Evolutionary conservation across 441 rosid species (phyloP).

Genomic region (Erysimum cheiri): DNA sequence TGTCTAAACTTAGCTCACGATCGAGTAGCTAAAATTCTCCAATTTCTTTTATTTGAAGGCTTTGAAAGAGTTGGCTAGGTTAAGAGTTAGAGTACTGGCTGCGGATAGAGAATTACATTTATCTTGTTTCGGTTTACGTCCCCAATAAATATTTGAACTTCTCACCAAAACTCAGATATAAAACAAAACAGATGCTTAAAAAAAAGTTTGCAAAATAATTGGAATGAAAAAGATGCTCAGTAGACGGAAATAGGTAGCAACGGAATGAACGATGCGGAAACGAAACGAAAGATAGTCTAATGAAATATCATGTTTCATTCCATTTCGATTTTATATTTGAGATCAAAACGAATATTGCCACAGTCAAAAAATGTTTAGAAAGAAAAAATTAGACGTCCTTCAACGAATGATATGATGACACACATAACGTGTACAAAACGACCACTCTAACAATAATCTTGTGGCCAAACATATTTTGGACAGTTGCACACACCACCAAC

Average conservation of each 20-base stretch:
- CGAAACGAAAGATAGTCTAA: neutral
- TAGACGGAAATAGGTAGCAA: neutral
- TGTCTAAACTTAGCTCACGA: neutral
- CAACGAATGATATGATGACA: neutral
- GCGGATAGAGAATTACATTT: no score
- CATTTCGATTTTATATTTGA: neutral
- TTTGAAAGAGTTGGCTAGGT: no score
- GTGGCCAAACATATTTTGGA: slow-evolving; percentile 2
- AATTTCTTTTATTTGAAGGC: no score
- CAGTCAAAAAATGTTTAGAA: neutral
- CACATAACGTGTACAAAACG: slow-evolving; percentile 8
- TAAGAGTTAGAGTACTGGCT: no score
- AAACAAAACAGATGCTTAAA: neutral
- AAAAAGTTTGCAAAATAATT: neutral
- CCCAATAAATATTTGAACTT: neutral
- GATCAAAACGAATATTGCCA: neutral
- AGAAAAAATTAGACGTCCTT: neutral
- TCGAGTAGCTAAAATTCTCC: neutral
- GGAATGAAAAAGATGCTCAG: no score
- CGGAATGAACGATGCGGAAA: neutral
- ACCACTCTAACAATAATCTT: slow-evolving; percentile 6
- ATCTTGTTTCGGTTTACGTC: no score
- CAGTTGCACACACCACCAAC: slow-evolving; percentile 17
- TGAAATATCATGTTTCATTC: neutral
- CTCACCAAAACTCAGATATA: neutral